Conservation (phyloP, 352 stramenopile genomes). For the Phytophthora lateralis region DNA sequence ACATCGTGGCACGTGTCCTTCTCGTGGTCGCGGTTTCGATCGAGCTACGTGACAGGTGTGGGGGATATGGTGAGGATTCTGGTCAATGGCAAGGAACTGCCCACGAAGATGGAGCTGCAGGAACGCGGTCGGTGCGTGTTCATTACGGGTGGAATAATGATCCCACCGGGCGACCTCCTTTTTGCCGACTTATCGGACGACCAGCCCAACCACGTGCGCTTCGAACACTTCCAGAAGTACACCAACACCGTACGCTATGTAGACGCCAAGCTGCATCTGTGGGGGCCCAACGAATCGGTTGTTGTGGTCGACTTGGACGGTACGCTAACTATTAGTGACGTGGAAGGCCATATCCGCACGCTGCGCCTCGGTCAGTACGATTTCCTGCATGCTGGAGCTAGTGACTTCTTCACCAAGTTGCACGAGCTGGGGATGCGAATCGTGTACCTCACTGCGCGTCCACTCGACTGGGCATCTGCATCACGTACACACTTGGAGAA, state of each 20-base stretch:
- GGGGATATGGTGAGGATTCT: slow-evolving; percentile 77
- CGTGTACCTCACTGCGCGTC: slow-evolving; percentile 81
- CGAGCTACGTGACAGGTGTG: slow-evolving; percentile 60
- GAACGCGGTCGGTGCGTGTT: slow-evolving; percentile 75
- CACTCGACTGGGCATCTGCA: slow-evolving; percentile 77
- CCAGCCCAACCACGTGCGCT: slow-evolving; percentile 68
- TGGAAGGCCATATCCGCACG: slow-evolving; percentile 87
- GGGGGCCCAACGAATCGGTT: slow-evolving; percentile 80
- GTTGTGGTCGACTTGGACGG: slow-evolving; percentile 84
- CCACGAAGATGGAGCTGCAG: slow-evolving; percentile 75
- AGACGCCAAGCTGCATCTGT: slow-evolving; percentile 76
- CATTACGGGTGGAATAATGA: slow-evolving; percentile 61
- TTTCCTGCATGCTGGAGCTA: slow-evolving; percentile 77
- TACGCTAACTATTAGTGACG: slow-evolving; percentile 85
- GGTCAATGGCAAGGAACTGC: slow-evolving; percentile 78
- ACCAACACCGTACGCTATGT: slow-evolving; percentile 77
- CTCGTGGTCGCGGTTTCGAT: slow-evolving; percentile 72
- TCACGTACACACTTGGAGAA: slow-evolving; percentile 80
- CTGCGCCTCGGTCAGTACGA: slow-evolving; percentile 84
- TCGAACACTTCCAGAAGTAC: slow-evolving; percentile 77
- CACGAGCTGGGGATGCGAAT: slow-evolving; percentile 77
- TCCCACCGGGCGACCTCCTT: slow-evolving; percentile 56
- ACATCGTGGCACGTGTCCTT: slow-evolving; percentile 84
- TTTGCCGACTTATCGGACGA: slow-evolving; percentile 70
- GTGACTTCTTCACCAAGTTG: slow-evolving; percentile 84